phyloP scores from a whole-genome alignment of 169 alveolate species.

The Babesia ovata region DNA sequence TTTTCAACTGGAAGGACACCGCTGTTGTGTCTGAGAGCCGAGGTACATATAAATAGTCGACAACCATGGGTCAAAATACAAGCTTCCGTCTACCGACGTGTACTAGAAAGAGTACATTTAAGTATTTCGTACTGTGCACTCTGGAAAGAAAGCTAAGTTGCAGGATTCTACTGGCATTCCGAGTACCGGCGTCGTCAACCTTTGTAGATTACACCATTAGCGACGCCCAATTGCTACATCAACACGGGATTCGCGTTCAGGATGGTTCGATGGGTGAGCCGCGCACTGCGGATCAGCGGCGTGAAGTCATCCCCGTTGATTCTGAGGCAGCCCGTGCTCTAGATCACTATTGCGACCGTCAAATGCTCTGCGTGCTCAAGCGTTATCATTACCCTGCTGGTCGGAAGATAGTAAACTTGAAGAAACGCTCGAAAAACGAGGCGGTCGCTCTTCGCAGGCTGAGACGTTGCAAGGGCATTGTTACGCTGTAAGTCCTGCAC shows the following conservation, averaged over 20 bases:
- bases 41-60: too few relatives aligned
- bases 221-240: conserved; percentile 10
- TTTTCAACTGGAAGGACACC: too few relatives aligned
- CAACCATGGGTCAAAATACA: not conserved
- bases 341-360: conserved; percentile 20
- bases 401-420: not conserved
- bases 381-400: conserved; percentile 26
- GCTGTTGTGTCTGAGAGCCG: too few relatives aligned
- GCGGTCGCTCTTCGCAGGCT: conserved; percentile 6
- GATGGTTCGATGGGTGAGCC: not conserved
- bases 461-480: not conserved
- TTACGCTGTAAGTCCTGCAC: conserved; percentile 15
- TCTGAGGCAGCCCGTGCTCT: conserved; percentile 6
- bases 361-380: conserved; percentile 41
- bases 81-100: not conserved
- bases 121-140: conserved; percentile 24
- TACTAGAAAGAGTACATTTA: not conserved
- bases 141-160: conserved; percentile 28
- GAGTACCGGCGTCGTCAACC: conserved; percentile 7
- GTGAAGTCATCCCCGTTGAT: not conserved
- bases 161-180: conserved; percentile 37
- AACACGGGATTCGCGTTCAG: not conserved
- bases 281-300: not conserved
- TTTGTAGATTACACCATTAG: conserved; percentile 33
- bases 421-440: conserved; percentile 1